Conservation (phyloP, 768 basidiomycete genomes). For the Phlebiopsis flavidoalba region DNA sequence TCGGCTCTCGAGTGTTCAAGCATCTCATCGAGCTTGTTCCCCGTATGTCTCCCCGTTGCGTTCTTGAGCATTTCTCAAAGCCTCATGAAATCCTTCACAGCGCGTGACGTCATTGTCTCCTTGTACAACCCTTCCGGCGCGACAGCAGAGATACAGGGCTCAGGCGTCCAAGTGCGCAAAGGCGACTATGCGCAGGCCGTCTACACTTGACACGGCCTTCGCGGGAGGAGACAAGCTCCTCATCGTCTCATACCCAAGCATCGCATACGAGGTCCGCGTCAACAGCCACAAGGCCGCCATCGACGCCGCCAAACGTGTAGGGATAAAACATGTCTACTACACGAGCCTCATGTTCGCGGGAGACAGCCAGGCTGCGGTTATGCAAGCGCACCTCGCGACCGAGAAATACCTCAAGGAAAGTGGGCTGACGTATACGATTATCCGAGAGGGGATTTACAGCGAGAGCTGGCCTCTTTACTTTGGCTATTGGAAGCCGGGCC, state of each 20-base stretch:
- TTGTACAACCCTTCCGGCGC: conserved; percentile 28
- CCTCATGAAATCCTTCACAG: not conserved
- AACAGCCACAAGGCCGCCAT: conserved; percentile 28
- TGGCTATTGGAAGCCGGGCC: conserved; percentile 20
- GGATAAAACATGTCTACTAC: conserved; percentile 31
- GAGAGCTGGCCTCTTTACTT: conserved; percentile 29
- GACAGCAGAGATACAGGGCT: conserved; percentile 10
- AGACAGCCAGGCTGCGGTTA: conserved; percentile 25
- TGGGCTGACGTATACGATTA: conserved; percentile 29
- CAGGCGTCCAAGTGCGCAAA: conserved; percentile 24
- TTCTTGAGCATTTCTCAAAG: not conserved
- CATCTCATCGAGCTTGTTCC: conserved; percentile 26
- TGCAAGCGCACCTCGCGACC: conserved; percentile 29
- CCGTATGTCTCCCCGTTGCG: conserved; percentile 5
- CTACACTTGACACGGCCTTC: conserved; percentile 29
- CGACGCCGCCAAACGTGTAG: conserved; percentile 28
- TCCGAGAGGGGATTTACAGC: conserved; percentile 32
- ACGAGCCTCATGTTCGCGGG: conserved; percentile 29
- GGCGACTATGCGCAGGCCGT: conserved; percentile 27
- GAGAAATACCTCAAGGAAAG: conserved; percentile 27
- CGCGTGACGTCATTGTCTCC: conserved; percentile 27
- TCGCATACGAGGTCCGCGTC: conserved; percentile 26
- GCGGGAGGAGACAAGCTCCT: conserved; percentile 29
- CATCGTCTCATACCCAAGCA: conserved; percentile 29
- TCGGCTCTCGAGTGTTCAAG: conserved; percentile 30